phyloP scores from a whole-genome alignment of 2,329 filamentous ascomycete genomes.

The Lachnellula arida region DNA sequence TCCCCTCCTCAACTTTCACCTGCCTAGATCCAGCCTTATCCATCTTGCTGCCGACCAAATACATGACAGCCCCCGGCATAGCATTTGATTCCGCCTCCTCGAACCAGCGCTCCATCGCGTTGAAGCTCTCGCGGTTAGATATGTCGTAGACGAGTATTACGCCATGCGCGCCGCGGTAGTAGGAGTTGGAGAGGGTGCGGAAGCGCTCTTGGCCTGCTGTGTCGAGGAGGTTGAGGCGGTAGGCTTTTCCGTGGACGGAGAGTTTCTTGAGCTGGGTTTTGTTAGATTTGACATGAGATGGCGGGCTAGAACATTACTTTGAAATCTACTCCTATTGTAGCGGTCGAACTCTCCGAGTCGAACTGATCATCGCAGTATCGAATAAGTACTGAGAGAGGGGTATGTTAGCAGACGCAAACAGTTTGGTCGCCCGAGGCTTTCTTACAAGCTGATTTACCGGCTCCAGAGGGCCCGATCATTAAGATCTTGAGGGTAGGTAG shows the following conservation, averaged over 20 bases:
- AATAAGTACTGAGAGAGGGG: conserved; percentile 40
- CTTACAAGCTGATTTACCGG: conserved; percentile 51
- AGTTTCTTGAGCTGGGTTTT: conserved; percentile 46
- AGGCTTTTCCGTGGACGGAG: conserved; percentile 46
- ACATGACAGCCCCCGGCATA: conserved; percentile 44
- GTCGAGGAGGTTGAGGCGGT: conserved; percentile 58
- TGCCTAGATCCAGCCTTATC: conserved; percentile 41
- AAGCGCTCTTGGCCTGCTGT: conserved; percentile 96
- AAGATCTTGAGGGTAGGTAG: conserved; percentile 49
- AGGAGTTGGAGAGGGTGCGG: conserved; percentile 86
- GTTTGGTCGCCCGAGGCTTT: background rate
- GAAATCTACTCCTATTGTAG: conserved; percentile 55
- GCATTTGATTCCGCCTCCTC: conserved; percentile 49
- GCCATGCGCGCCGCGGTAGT: conserved; percentile 92
- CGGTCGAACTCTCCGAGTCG: conserved; percentile 48
- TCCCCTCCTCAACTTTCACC: conserved; percentile 46
- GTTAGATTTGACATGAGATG: background rate
- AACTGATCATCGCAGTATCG: conserved; percentile 55
- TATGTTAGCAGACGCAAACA: conserved; percentile 3
- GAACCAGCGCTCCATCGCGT: conserved; percentile 50
- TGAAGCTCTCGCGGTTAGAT: conserved; percentile 54
- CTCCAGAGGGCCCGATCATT: conserved; percentile 51
- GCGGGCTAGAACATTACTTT: conserved; percentile 37
- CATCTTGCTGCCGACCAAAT: conserved; percentile 48
- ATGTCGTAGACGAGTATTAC: conserved; percentile 96